A percentile compares a stretch with the other conserved stretches of the same genome.
Conservation (phyloP, 331 rosid genomes). For the Arachis monticola region DNA sequence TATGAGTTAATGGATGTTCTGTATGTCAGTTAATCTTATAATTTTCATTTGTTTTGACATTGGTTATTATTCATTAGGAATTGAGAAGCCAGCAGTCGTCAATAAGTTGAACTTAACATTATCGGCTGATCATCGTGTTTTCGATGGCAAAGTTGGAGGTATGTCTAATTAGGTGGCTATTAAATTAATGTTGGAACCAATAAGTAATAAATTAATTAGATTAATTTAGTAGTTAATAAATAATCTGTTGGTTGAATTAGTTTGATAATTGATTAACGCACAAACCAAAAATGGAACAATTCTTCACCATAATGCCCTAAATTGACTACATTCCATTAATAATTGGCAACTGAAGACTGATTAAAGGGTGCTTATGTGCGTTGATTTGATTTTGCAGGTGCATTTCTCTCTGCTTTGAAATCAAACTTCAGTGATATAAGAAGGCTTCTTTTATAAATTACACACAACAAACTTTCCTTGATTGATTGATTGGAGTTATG, state of each 20-base stretch:
- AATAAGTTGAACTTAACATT: constrained; percentile 83
- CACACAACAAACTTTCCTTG: constrained; percentile 1
- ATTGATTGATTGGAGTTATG: constrained; percentile 40
- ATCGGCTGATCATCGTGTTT: constrained; percentile 95
- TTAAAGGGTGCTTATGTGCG: constrained; percentile 33
- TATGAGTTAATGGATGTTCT: constrained; percentile 46
- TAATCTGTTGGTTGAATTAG: background rate
- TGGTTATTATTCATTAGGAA: constrained; percentile 55
- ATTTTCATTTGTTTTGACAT: constrained; percentile 39
- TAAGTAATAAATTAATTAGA: background rate
- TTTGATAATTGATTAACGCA: background rate
- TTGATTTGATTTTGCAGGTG: constrained; percentile 58
- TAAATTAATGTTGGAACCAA: background rate
- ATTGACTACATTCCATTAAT: constrained; percentile 16
- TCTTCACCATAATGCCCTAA: constrained; percentile 5
- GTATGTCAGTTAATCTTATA: constrained; percentile 25
- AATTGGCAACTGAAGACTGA: background rate
- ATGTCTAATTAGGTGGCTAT: constrained; percentile 33
- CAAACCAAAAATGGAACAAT: background rate
- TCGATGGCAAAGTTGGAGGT: constrained; percentile 98
- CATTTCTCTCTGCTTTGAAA: constrained; percentile 73
- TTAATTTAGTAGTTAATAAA: background rate
- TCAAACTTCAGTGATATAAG: constrained; percentile 85
- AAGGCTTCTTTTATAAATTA: constrained; percentile 76
- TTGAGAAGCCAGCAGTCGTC: constrained; percentile 74